A percentile compares a stretch with the other conserved stretches of the same genome.
These are phyloP conservation scores for Arthrobotrys pseudoclavata DNA, from an alignment of 2,329 filamentous ascomycete genomes.

Conservation along the genomic window DNA sequence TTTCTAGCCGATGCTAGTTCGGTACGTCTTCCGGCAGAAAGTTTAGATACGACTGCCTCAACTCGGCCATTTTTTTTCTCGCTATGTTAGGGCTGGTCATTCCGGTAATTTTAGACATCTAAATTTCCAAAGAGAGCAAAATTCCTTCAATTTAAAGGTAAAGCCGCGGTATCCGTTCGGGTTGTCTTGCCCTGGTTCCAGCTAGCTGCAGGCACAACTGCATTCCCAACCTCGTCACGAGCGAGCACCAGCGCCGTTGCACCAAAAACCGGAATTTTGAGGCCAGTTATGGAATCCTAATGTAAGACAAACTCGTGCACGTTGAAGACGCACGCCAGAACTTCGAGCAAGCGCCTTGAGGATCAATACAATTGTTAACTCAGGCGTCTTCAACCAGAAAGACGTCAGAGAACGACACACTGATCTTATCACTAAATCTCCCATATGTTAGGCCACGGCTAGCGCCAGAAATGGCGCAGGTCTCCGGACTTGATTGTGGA, in stretches of 20 bases:
- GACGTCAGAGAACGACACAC: too few relatives aligned
- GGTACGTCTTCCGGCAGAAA: neutral
- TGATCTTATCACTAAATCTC: too few relatives aligned
- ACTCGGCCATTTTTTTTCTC: too few relatives aligned
- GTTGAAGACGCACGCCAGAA: neutral
- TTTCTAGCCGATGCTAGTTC: neutral
- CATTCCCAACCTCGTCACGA: neutral
- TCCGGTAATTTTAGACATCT: neutral
- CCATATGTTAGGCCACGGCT: too few relatives aligned
- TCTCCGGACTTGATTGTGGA: too few relatives aligned
- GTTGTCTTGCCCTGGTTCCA: neutral
- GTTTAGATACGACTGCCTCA: neutral
- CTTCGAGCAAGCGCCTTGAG: neutral
- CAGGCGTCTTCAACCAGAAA: too few relatives aligned
- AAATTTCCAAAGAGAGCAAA: too few relatives aligned
- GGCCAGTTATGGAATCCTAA: neutral
- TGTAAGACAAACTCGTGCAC: neutral
- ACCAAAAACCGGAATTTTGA: neutral
- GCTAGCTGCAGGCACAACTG: neutral
- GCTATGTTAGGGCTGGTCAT: neutral
- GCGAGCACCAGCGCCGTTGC: neutral
- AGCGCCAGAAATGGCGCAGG: too few relatives aligned
- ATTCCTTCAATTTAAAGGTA: neutral
- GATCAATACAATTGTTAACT: neutral
- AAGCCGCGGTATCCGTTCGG: too few relatives aligned